phyloP scores from a whole-genome alignment of 768 basidiomycete genomes.

The Auriculariales sp. region DNA sequence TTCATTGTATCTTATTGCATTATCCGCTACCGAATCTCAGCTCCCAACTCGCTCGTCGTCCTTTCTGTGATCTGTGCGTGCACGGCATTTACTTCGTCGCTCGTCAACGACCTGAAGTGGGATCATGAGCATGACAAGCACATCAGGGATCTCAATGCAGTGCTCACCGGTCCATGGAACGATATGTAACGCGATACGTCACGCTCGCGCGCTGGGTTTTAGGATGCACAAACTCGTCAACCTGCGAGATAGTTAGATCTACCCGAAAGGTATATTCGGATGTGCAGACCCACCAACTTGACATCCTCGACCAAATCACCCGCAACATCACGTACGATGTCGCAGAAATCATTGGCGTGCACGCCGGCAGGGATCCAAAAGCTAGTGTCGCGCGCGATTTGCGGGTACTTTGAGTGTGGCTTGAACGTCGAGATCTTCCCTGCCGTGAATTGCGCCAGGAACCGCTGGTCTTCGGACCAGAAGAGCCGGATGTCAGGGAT shows the following conservation, averaged over 20 bases:
- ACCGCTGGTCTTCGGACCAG: slow-evolving; percentile 84
- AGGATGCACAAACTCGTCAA: slow-evolving; percentile 83
- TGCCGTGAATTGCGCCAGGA: slow-evolving; percentile 70
- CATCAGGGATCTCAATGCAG: background rate
- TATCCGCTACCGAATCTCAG: slow-evolving; percentile 85
- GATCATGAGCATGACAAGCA: background rate
- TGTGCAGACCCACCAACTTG: slow-evolving; percentile 40
- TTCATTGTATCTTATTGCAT: too few relatives aligned
- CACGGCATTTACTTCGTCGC: slow-evolving; percentile 76
- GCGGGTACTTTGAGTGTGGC: slow-evolving; percentile 85
- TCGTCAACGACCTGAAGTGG: slow-evolving; percentile 56
- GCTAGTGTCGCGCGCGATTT: slow-evolving; percentile 87
- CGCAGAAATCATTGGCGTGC: slow-evolving; percentile 96
- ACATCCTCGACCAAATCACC: slow-evolving; percentile 91
- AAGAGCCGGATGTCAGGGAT: slow-evolving; percentile 97
- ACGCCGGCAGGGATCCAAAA: slow-evolving; percentile 67
- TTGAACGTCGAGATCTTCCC: slow-evolving; percentile 72
- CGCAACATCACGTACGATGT: slow-evolving; percentile 81
- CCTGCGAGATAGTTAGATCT: slow-evolving; percentile 30
- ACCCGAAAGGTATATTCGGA: background rate
- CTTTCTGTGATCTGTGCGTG: slow-evolving; percentile 46
- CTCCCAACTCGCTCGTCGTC: slow-evolving; percentile 50
- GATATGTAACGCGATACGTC: slow-evolving; percentile 85
- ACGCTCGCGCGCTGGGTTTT: slow-evolving; percentile 67
- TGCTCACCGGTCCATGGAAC: slow-evolving; percentile 85